phyloP scores from a whole-genome alignment of 495 filamentous ascomycete genomes.

The Choiromyces venosus region DNA sequence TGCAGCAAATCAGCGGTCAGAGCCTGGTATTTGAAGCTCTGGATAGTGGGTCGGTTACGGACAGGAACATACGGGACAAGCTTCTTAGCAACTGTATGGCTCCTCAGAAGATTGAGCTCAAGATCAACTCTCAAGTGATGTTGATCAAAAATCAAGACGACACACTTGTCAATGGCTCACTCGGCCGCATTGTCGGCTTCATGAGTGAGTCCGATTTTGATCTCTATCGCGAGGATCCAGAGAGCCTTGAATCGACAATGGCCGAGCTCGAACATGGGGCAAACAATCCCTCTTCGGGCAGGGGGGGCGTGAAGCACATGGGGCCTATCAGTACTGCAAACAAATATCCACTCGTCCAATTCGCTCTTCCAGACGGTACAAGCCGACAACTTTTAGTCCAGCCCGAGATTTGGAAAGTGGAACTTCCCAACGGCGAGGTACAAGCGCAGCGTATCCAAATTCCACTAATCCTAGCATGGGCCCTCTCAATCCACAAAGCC shows the following conservation, averaged over 20 bases:
- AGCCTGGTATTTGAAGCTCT: slow-evolving; percentile 60
- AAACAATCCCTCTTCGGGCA: slow-evolving; percentile 26
- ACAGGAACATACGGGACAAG: slow-evolving; percentile 63
- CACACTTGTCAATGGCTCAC: slow-evolving; percentile 82
- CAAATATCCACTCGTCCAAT: slow-evolving; percentile 77
- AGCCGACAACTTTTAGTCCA: slow-evolving; percentile 72
- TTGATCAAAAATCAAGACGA: slow-evolving; percentile 99
- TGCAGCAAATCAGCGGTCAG: slow-evolving; percentile 65
- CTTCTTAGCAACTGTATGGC: slow-evolving; percentile 90
- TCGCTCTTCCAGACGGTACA: slow-evolving; percentile 70
- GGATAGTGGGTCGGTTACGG: slow-evolving; percentile 69
- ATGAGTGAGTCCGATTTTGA: slow-evolving; percentile 79
- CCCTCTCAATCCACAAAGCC: slow-evolving; percentile 94
- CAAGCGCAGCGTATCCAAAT: slow-evolving; percentile 75
- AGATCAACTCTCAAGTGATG: slow-evolving; percentile 95
- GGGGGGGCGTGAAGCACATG: neutral
- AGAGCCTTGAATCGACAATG: slow-evolving; percentile 47
- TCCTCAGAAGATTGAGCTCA: slow-evolving; percentile 66
- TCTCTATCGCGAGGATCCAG: slow-evolving; percentile 53
- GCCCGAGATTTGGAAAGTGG: slow-evolving; percentile 89
- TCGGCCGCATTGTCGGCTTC: slow-evolving; percentile 78
- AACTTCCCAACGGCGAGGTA: slow-evolving; percentile 88
- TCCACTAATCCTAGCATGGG: slow-evolving; percentile 92
- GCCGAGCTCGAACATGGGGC: slow-evolving; percentile 46
- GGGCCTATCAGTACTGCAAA: slow-evolving; percentile 45